phyloP scores from a whole-genome alignment of 1,139 yeast genomes.

The Debaryomyces coudertii region DNA sequence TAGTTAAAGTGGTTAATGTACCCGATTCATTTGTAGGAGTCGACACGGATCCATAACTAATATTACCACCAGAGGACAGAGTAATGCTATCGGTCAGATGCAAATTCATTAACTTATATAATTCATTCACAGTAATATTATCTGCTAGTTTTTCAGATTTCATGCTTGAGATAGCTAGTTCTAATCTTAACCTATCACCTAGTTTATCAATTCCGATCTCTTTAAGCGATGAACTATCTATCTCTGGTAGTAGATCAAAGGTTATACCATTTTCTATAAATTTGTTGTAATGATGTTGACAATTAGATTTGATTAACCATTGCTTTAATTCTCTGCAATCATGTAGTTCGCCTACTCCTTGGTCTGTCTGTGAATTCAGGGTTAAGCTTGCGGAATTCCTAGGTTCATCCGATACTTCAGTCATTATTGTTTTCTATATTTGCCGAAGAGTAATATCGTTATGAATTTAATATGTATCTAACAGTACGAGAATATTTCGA shows the following conservation, averaged over 20 bases:
- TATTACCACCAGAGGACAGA: neutral
- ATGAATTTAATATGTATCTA: neutral
- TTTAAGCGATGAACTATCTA: slow-evolving; percentile 69
- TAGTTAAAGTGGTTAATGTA: slow-evolving; percentile 18
- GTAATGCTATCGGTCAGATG: slow-evolving; percentile 13
- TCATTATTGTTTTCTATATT: neutral
- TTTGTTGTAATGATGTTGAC: slow-evolving; percentile 39
- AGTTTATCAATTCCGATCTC: slow-evolving; percentile 77
- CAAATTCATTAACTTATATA: slow-evolving; percentile 31
- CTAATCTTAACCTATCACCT: slow-evolving; percentile 79
- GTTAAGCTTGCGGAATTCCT: neutral
- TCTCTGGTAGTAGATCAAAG: slow-evolving; percentile 58
- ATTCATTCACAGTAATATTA: slow-evolving; percentile 34
- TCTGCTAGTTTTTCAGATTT: slow-evolving; percentile 41
- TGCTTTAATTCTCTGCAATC: slow-evolving; percentile 30
- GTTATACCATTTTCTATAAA: slow-evolving; percentile 58
- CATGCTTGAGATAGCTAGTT: slow-evolving; percentile 52
- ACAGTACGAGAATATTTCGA: neutral
- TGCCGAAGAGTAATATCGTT: neutral
- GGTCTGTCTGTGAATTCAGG: neutral
- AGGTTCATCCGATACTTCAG: neutral
- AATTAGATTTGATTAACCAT: slow-evolving; percentile 41
- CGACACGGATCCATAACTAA: neutral
- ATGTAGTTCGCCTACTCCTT: neutral
- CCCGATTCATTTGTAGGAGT: slow-evolving; percentile 16